Base-by-base conservation (phyloP, 305 asterid species). In the Fraxinus latifolia region DNA sequence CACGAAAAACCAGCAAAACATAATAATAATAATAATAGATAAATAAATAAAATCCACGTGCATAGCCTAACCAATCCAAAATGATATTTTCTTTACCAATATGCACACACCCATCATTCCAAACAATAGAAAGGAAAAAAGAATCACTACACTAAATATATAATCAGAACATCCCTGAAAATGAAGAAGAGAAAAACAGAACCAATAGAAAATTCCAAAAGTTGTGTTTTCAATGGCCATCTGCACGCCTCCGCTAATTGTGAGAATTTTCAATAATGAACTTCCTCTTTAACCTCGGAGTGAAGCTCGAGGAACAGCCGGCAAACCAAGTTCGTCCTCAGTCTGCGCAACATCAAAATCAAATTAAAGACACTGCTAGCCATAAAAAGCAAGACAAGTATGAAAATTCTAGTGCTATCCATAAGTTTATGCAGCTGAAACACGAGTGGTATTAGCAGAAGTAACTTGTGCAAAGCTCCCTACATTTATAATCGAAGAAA, bases 301-400 rank as follows among this genome's bases (percentile, higher is more conserved):
- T 9, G 98, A 91, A 77, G 98, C 97, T 58, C 83, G 90, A 8
- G 99, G 98, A 77, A 96, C 99, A 19, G 98, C 90, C 39, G 98
- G 98, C 78, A 96, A 86, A 62, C 98, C 98, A 67, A 94, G 89
- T 84, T 93, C 98, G 82, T 96, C 97, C 84, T 90, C 98, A 81
- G 83, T 93, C 99, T 96, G 95, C 31, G 83, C 84, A 78, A 79
- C 83, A 86, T 27, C 67, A 83, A 78, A 81, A 80, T 58, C 12
- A 53, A 73, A 76, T 21, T 44, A 79, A 65, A 60, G 47, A 33
- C 1, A 33, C 1, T n/a, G 62, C 6, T 77, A 14, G 53, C 44
- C 77, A 55, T 53, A 70, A 71, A 70, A 77, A 77, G 31, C 9
- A 75, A 34, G 7, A 34, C 12, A 32, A 5, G 27, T 5, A 23